Conservation (phyloP, 2,329 filamentous ascomycete species). For the Gnomoniopsis smithogilvyi region DNA sequence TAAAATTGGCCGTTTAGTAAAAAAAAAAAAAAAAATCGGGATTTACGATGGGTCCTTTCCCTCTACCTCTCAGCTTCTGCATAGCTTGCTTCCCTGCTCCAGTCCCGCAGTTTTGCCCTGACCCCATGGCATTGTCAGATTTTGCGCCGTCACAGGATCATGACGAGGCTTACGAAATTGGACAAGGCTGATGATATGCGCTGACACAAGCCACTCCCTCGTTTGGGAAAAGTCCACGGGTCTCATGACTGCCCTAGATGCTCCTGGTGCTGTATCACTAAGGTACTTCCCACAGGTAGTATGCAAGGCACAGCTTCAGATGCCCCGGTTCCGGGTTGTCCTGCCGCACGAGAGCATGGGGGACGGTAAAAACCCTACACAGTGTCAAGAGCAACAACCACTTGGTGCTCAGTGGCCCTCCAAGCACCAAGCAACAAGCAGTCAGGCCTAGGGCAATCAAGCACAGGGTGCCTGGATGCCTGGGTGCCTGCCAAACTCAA, state of each 20-base stretch:
- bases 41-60: neutral
- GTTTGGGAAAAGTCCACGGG: neutral
- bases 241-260: neutral
- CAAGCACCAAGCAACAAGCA: neutral
- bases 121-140: neutral
- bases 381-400: neutral
- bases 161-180: neutral
- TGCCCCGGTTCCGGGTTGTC: neutral
- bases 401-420: neutral
- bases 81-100: neutral
- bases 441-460: neutral
- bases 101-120: neutral
- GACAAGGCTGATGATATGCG: neutral
- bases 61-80: neutral
- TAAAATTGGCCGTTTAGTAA: too few species aligned
- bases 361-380: neutral
- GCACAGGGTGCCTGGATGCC: neutral
- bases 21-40: neutral
- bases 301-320: slow-evolving; percentile 11
- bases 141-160: neutral
- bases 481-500: slow-evolving; percentile 4
- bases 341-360: slow-evolving; percentile 4
- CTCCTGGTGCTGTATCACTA: neutral
- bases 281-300: neutral
- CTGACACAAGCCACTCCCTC: neutral